Percentiles rank a stretch among this genome's conserved stretches.
Evolutionary conservation across 176 grass and related monocot species (phyloP).

Genomic region (Dactylis glomerata): DNA sequence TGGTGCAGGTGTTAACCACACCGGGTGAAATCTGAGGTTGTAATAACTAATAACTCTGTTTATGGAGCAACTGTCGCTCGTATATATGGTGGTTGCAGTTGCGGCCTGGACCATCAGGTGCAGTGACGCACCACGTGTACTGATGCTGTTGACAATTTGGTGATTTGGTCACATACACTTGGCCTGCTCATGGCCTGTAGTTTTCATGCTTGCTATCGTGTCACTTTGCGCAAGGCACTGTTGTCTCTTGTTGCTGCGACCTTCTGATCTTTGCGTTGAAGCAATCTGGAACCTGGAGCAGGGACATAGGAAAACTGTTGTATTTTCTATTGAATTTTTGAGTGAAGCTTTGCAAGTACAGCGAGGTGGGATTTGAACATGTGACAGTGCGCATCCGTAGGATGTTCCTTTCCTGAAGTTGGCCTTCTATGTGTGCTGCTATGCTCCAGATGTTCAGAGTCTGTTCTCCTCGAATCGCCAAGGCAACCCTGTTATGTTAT

Average conservation of each 20-base stretch:
- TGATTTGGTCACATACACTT: background rate
- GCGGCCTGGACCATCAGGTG: conserved; percentile 8
- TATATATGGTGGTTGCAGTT: conserved; percentile 7
- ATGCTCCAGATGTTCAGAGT: too few species aligned
- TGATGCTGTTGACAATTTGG: background rate
- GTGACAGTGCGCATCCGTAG: too few species aligned
- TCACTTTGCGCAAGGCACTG: background rate
- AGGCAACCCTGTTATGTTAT: too few species aligned
- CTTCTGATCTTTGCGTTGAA: background rate
- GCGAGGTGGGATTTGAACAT: background rate
- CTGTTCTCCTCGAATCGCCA: too few species aligned
- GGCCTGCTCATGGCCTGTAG: background rate
- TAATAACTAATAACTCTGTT: background rate
- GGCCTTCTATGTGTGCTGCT: too few species aligned
- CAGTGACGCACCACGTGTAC: conserved; percentile 2
- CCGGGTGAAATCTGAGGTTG: background rate
- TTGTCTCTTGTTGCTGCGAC: background rate
- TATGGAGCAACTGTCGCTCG: conserved; percentile 8
- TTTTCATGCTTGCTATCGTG: background rate
- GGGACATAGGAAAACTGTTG: too few species aligned
- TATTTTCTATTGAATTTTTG: background rate
- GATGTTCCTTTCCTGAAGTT: background rate
- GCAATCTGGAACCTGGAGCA: background rate
- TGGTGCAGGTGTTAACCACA: background rate
- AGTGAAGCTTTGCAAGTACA: background rate